Evolutionary conservation across 352 stramenopile species (phyloP), one percentile per base, ranked within the genome.

Genomic region (Pythium biforme): DNA sequence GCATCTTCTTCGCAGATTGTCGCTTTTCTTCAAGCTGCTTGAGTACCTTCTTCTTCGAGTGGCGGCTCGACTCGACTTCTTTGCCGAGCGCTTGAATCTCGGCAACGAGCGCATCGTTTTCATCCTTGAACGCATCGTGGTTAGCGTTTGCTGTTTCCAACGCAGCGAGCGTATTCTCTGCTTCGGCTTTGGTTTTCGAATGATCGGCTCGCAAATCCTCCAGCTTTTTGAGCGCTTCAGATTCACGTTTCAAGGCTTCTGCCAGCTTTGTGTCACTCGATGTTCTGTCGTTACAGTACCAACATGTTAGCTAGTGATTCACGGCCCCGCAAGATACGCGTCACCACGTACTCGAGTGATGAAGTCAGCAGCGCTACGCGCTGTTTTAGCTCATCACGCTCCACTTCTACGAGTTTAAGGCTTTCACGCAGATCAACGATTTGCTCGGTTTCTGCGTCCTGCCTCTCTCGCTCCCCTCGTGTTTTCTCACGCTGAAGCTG

Each of bases 21-120:
- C 86, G 81, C 31, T 90, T 92, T 33, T 93, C 84, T 34, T 91
- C 81, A 27, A 94, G 69, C 50, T 95, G 86, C 52, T 89, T 76
- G 31, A 84, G 23, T 17, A 88, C 73, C 61, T 92, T 95, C 64
- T 91, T 92, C 8, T 85, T 81, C 25, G 69, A 70, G 34, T 88
- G 77, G 9, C 83, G 82, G 51, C 79, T 57, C 14, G 74, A 61
- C 37, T 92, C 79, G 34, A 92, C 59, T 27, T 91, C 80, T 40
- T 81, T 81, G 25, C 57, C 59, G 23, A 94, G 74, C 9, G 75
- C 77, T 20, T 91, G 82, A 51, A 95, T 91, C 61, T 95, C 86
- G 3, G 70, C 50, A 14, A 92, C 67, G 20, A 93, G 56, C 0
- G 82, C 82, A 45, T 94, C 85, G 45, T 91, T 94, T 59, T 92